phyloP scores from a whole-genome alignment of 2,329 filamentous ascomycete species.

The Juglanconis oblonga region DNA sequence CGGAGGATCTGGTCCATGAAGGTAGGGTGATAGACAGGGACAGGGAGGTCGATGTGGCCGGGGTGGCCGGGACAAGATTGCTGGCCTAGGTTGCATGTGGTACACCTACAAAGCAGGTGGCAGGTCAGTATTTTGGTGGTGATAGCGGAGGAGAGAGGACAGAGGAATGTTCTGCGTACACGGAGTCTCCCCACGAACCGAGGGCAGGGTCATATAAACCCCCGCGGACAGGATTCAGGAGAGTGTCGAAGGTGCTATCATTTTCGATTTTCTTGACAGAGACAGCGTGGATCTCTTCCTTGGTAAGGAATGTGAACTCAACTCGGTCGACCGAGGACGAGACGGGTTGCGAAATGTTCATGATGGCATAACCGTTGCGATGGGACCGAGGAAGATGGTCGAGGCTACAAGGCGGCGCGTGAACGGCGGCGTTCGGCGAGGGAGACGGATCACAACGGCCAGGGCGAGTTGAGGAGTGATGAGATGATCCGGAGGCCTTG shows the following conservation, averaged over 20 bases:
- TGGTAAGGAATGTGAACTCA: conserved; percentile 82
- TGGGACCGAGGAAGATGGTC: neutral
- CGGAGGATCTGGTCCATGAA: conserved; percentile 91
- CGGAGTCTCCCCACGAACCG: conserved; percentile 81
- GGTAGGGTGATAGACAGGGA: conserved; percentile 92
- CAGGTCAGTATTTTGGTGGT: neutral
- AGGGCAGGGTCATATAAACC: conserved; percentile 91
- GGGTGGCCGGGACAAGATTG: conserved; percentile 86
- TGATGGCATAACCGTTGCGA: conserved; percentile 28
- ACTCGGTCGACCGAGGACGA: conserved; percentile 81
- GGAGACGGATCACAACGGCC: neutral
- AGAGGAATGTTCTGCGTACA: conserved; percentile 51
- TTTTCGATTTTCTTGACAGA: conserved; percentile 95
- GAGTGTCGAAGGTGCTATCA: conserved; percentile 87
- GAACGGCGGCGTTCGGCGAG: neutral
- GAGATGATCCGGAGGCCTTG: neutral
- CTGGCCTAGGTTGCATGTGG: conserved; percentile 84
- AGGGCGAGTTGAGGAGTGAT: neutral
- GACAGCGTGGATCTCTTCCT: conserved; percentile 78
- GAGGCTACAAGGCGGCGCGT: neutral
- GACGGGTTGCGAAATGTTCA: conserved; percentile 78
- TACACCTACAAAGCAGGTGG: conserved; percentile 57
- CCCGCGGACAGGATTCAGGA: conserved; percentile 83
- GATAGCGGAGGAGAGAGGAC: neutral
- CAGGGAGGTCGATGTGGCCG: conserved; percentile 91